Percentiles rank a stretch among this genome's conserved stretches.
Evolutionary conservation across 164 flowering plant genomes (phyloP).

Genomic region (Sextonia rubra): DNA sequence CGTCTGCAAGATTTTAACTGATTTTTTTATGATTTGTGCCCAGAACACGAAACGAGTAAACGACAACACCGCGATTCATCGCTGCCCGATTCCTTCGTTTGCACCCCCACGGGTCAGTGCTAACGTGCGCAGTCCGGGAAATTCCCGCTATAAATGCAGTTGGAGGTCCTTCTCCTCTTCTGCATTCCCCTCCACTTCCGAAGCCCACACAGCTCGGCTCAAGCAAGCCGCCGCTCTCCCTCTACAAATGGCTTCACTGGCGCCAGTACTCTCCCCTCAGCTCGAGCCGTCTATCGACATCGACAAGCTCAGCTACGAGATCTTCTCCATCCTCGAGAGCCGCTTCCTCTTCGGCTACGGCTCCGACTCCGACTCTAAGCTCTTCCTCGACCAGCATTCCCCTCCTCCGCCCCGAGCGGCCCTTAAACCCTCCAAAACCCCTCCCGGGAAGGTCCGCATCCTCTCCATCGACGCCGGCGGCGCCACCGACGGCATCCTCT

Average conservation of each 20-base stretch:
- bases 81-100: not conserved
- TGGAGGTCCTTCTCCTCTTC: not conserved
- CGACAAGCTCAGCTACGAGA: slow-evolving; percentile 78
- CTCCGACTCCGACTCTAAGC: slow-evolving; percentile 15
- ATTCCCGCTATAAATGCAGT: slow-evolving; percentile 5
- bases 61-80: slow-evolving; percentile 6
- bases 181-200: slow-evolving; percentile 25
- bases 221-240: not conserved
- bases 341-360: slow-evolving; percentile 61
- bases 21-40: too few relatives aligned
- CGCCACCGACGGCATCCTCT: slow-evolving; percentile 47
- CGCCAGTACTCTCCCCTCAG: slow-evolving; percentile 16
- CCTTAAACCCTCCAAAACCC: slow-evolving; percentile 8
- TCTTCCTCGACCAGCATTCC: not conserved
- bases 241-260: slow-evolving; percentile 16
- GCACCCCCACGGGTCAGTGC: slow-evolving; percentile 9
- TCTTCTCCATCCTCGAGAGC: slow-evolving; percentile 75
- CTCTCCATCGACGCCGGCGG: slow-evolving; percentile 58
- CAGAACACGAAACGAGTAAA: not conserved
- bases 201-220: too few relatives aligned
- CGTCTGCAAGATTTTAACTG: too few relatives aligned
- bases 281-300: slow-evolving; percentile 68
- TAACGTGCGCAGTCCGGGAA: slow-evolving; percentile 8
- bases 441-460: slow-evolving; percentile 46
- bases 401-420: not conserved